A percentile compares a stretch with the other conserved stretches of the same genome.
phyloP scores from a whole-genome alignment of 202 grass and related monocot species.

The Setaria viridis region DNA sequence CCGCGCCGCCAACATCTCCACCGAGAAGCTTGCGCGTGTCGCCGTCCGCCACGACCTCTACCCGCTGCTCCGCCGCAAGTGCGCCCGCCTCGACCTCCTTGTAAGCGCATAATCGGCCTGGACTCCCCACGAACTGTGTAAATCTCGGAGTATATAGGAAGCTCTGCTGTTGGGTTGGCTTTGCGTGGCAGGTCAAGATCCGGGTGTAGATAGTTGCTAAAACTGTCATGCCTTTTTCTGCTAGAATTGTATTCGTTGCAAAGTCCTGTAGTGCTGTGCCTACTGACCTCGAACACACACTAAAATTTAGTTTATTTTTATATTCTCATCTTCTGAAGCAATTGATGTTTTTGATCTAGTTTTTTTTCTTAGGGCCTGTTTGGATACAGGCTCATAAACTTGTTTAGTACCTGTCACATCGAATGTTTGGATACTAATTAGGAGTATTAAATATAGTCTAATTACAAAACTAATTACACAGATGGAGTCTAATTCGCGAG shows the following conservation, averaged over 20 bases:
- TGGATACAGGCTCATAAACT: no score
- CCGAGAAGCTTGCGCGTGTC: conserved; percentile 78
- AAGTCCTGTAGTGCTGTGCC: not conserved
- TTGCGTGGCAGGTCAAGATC: no score
- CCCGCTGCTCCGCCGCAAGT: conserved; percentile 66
- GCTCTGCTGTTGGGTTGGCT: not conserved
- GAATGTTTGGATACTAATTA: no score
- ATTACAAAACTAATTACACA: no score
- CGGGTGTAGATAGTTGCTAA: no score
- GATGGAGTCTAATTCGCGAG: no score
- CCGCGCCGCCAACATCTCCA: conserved; percentile 81
- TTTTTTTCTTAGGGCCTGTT: not conserved
- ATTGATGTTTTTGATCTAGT: not conserved
- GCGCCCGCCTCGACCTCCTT: conserved; percentile 58
- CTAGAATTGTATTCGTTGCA: not conserved
- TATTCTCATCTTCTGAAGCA: not conserved
- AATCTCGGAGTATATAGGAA: not conserved
- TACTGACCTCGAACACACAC: not conserved
- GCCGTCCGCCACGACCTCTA: conserved; percentile 73
- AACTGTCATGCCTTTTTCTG: no score
- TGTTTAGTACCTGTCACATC: no score
- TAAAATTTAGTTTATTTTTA: not conserved
- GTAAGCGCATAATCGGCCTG: conserved; percentile 32
- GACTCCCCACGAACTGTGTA: not conserved
- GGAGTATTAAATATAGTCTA: no score